These are phyloP conservation scores for Rhodocollybia butyracea DNA, from an alignment of 768 basidiomycete species.

Conservation along the genomic window DNA sequence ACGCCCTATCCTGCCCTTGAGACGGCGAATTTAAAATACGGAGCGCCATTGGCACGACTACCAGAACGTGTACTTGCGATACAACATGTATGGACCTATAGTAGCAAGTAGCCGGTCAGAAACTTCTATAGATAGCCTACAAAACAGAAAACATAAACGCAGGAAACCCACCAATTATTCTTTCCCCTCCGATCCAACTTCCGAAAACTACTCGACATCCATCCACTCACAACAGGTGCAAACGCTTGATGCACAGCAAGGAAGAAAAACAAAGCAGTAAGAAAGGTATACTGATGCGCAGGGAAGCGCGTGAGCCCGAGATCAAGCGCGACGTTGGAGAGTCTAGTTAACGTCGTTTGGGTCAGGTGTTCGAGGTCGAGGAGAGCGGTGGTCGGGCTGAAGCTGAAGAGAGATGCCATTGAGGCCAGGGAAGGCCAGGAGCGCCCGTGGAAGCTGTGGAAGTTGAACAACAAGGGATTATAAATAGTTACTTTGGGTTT, in stretches of 20 bases:
- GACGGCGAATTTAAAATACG: constrained; percentile 46
- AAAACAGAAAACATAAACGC: not conserved
- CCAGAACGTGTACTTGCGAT: constrained; percentile 68
- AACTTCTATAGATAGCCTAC: not conserved
- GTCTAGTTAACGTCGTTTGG: not conserved
- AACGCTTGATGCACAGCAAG: constrained; percentile 53
- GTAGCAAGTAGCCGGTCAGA: constrained; percentile 1
- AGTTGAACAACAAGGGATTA: too few species aligned
- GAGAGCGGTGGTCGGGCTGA: too few species aligned
- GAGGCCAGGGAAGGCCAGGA: constrained; percentile 66
- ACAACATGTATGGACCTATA: constrained; percentile 66
- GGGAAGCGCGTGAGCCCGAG: constrained; percentile 55
- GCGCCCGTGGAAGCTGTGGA: too few species aligned
- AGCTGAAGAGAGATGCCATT: too few species aligned
- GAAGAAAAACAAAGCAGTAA: constrained; percentile 55
- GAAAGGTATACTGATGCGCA: constrained; percentile 50
- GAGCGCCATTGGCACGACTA: constrained; percentile 63
- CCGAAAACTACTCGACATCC: constrained; percentile 46
- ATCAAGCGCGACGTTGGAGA: constrained; percentile 9
- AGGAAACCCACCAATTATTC: constrained; percentile 56
- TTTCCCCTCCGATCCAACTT: constrained; percentile 41
- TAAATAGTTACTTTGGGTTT: too few species aligned
- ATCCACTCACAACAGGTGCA: constrained; percentile 49
- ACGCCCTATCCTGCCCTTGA: constrained; percentile 61
- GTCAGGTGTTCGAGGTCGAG: not conserved